These are phyloP conservation scores for Leishmania lainsoni DNA, from an alignment of 208 protist species.

Conservation along the genomic window DNA sequence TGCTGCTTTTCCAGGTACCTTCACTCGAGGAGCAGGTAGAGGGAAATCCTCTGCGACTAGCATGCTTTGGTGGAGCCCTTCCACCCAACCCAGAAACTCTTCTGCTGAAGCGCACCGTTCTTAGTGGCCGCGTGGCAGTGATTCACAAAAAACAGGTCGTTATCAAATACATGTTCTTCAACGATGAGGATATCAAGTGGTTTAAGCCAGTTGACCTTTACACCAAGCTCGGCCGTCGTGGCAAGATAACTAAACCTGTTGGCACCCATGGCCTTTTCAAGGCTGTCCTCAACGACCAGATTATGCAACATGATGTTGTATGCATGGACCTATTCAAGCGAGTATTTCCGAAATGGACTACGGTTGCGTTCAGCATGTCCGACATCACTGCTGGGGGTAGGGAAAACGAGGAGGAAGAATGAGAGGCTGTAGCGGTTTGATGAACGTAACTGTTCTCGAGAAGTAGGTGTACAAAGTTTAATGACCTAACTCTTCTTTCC, in stretches of 20 bases:
- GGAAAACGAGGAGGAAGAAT: slow-evolving; percentile 43
- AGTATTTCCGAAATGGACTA: slow-evolving; percentile 94
- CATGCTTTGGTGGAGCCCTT: slow-evolving; percentile 77
- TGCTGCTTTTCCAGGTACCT: slow-evolving; percentile 86
- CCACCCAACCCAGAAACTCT: slow-evolving; percentile 85
- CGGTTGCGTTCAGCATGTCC: slow-evolving; percentile 74
- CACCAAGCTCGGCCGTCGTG: slow-evolving; percentile 94
- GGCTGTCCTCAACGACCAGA: slow-evolving; percentile 93
- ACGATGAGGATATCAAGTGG: slow-evolving; percentile 96
- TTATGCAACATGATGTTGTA: slow-evolving; percentile 96
- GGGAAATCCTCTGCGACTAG: slow-evolving; percentile 66
- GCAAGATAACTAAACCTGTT: slow-evolving; percentile 95
- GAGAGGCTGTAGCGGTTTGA: neutral
- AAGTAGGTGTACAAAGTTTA: neutral
- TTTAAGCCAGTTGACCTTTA: slow-evolving; percentile 97
- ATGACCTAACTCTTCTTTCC: neutral
- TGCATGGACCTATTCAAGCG: slow-evolving; percentile 98
- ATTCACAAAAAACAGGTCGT: slow-evolving; percentile 94
- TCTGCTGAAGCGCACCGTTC: slow-evolving; percentile 77
- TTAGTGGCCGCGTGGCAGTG: slow-evolving; percentile 80
- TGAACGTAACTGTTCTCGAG: neutral
- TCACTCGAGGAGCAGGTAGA: slow-evolving; percentile 84
- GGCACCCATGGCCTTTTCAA: slow-evolving; percentile 98
- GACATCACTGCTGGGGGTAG: slow-evolving; percentile 41
- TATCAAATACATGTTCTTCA: slow-evolving; percentile 96